Percentiles rank a stretch among this genome's conserved stretches.
Evolutionary conservation across 2,329 filamentous ascomycete species (phyloP).

Genomic region (Xylaria arbuscula): DNA sequence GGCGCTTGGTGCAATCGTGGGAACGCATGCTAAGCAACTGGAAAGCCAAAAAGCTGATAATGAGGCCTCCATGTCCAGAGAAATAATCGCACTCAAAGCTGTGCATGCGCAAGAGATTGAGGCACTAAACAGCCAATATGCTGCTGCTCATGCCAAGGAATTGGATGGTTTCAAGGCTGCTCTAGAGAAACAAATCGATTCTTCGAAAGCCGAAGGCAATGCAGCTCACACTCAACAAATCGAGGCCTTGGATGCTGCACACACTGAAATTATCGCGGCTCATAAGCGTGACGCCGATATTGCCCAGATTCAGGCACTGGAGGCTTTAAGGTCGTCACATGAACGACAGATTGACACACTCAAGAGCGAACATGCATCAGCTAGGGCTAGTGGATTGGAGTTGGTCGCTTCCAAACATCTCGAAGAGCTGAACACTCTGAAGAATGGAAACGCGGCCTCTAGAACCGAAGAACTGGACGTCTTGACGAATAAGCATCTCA

Average conservation of each 20-base stretch:
- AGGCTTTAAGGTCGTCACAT: constrained; percentile 47
- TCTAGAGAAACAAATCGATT: constrained; percentile 49
- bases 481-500: constrained; percentile 36
- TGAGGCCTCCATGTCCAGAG: constrained; percentile 44
- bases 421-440: constrained; percentile 43
- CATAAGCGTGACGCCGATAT: constrained; percentile 49
- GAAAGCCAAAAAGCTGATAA: constrained; percentile 44
- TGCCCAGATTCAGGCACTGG: constrained; percentile 44
- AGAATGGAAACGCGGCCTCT: constrained; percentile 41
- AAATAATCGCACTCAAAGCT: constrained; percentile 47
- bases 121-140: constrained; percentile 45
- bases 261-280: constrained; percentile 48
- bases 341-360: constrained; percentile 46
- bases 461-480: constrained; percentile 37
- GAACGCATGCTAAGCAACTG: constrained; percentile 45
- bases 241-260: constrained; percentile 48
- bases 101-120: constrained; percentile 48
- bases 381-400: constrained; percentile 44
- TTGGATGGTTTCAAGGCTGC: constrained; percentile 49
- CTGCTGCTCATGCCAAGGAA: constrained; percentile 47
- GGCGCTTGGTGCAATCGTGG: constrained; percentile 45
- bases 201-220: constrained; percentile 49
- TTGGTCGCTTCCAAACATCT: constrained; percentile 42
- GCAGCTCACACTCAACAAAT: constrained; percentile 47
- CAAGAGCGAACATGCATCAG: constrained; percentile 44